Conservation (phyloP, 2,329 filamentous ascomycete species). For the Sarocladium strictum region DNA sequence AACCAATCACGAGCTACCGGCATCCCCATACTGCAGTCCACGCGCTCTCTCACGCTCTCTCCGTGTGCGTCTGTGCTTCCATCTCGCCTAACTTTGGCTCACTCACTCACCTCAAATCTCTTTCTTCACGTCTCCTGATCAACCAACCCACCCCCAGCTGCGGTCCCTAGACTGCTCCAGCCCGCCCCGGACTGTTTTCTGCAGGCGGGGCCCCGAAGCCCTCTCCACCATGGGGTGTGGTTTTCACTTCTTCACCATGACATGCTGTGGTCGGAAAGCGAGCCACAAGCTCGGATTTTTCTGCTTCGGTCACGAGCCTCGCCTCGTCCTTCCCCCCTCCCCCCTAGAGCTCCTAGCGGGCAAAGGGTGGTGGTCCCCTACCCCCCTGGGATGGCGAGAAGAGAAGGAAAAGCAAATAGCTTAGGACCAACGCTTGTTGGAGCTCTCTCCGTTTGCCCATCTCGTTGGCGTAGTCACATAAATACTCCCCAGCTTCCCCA, state of each 20-base stretch:
- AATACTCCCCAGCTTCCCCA: not conserved
- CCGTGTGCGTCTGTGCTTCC: too few species aligned
- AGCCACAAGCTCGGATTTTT: not conserved
- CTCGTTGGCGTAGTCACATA: not conserved
- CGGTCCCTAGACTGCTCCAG: slow-evolving; percentile 4
- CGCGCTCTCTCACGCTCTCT: too few species aligned
- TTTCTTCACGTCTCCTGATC: not conserved
- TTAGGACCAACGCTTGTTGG: not conserved
- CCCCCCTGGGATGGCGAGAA: too few species aligned
- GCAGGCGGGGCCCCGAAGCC: not conserved
- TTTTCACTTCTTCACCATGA: not conserved
- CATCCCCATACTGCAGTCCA: not conserved
- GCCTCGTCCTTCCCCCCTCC: not conserved
- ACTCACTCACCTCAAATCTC: not conserved
- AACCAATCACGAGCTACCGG: not conserved
- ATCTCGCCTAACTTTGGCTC: too few species aligned
- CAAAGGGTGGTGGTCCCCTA: too few species aligned
- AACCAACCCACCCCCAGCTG: too few species aligned
- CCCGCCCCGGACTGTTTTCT: slow-evolving; percentile 7
- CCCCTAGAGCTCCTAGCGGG: not conserved
- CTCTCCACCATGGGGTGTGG: too few species aligned
- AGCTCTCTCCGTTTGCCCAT: not conserved
- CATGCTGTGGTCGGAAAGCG: not conserved
- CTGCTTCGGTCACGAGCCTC: not conserved
- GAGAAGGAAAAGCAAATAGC: too few species aligned